A percentile compares a stretch with the other conserved stretches of the same genome.
Evolutionary conservation across 805 yeast species (phyloP).

Genomic region (Myxozyma neotropica): DNA sequence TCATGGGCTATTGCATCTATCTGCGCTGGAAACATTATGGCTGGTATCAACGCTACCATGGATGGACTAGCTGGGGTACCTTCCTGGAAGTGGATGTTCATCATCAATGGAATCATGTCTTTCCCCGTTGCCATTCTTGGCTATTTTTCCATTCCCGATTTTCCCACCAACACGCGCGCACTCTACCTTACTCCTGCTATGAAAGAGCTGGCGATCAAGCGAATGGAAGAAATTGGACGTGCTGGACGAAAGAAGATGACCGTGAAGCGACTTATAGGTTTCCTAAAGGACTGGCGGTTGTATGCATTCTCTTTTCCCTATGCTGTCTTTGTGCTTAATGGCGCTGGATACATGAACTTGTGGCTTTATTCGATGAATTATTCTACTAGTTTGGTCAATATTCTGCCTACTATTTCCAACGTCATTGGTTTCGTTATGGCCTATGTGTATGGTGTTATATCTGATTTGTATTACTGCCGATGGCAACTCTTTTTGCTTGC

Average conservation of each 20-base stretch:
- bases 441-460: slow-evolving; percentile 38
- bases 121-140: slow-evolving; percentile 54
- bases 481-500: slow-evolving; percentile 52
- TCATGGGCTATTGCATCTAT: slow-evolving; percentile 66
- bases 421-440: slow-evolving; percentile 40
- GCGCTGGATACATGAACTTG: slow-evolving; percentile 37
- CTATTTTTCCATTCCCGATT: slow-evolving; percentile 54
- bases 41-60: slow-evolving; percentile 54
- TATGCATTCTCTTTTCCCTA: neutral
- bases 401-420: slow-evolving; percentile 44
- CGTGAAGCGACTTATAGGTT: slow-evolving; percentile 5
- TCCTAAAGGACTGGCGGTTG: slow-evolving; percentile 13
- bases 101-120: slow-evolving; percentile 64
- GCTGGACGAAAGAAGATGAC: slow-evolving; percentile 18
- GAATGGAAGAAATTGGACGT: slow-evolving; percentile 22
- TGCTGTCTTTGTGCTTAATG: slow-evolving; percentile 1
- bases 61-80: slow-evolving; percentile 56
- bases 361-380: slow-evolving; percentile 38
- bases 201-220: slow-evolving; percentile 12
- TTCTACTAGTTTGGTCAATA: slow-evolving; percentile 38
- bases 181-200: slow-evolving; percentile 14
- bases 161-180: slow-evolving; percentile 44
- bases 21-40: slow-evolving; percentile 64
- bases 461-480: slow-evolving; percentile 46
- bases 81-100: slow-evolving; percentile 76